phyloP scores from a whole-genome alignment of 352 stramenopile genomes.

The Phytophthora tentaculata region DNA sequence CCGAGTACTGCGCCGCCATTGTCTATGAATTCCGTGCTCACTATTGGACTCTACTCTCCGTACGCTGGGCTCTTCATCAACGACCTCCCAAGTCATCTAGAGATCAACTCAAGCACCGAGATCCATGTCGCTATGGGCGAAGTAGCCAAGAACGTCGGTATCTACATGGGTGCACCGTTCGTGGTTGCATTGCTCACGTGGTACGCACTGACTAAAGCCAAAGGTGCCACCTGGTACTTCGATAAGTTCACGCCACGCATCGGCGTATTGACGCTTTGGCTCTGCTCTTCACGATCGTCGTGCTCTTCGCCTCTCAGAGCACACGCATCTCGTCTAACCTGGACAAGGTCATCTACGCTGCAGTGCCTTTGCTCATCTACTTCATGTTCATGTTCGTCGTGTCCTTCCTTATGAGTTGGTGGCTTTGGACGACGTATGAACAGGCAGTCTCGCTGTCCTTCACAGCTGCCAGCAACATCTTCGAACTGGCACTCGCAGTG shows the following conservation, averaged over 20 bases:
- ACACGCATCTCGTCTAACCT: slow-evolving; percentile 59
- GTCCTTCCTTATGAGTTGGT: slow-evolving; percentile 45
- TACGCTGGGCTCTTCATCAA: slow-evolving; percentile 63
- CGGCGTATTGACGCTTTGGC: slow-evolving; percentile 57
- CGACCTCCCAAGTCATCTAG: slow-evolving; percentile 48
- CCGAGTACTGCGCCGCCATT: slow-evolving; percentile 69
- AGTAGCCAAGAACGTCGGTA: slow-evolving; percentile 59
- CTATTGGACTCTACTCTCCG: slow-evolving; percentile 68
- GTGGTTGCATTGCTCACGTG: slow-evolving; percentile 44
- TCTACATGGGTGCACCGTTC: slow-evolving; percentile 70
- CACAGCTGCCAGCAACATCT: slow-evolving; percentile 83
- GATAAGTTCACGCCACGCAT: slow-evolving; percentile 53
- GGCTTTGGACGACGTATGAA: slow-evolving; percentile 46
- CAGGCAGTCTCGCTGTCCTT: slow-evolving; percentile 57
- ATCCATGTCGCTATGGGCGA: slow-evolving; percentile 51
- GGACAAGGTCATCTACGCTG: slow-evolving; percentile 62
- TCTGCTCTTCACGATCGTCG: slow-evolving; percentile 66
- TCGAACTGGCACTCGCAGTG: slow-evolving; percentile 70
- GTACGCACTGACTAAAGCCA: slow-evolving; percentile 42
- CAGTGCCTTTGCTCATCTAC: slow-evolving; percentile 63
- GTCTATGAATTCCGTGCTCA: slow-evolving; percentile 74
- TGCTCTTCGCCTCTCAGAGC: slow-evolving; percentile 74
- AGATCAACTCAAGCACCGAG: slow-evolving; percentile 42
- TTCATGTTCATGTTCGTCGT: slow-evolving; percentile 64
- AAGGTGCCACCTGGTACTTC: slow-evolving; percentile 50